Evolutionary conservation across 768 basidiomycete species (phyloP).

Genomic region (Pulveroboletus sp.): DNA sequence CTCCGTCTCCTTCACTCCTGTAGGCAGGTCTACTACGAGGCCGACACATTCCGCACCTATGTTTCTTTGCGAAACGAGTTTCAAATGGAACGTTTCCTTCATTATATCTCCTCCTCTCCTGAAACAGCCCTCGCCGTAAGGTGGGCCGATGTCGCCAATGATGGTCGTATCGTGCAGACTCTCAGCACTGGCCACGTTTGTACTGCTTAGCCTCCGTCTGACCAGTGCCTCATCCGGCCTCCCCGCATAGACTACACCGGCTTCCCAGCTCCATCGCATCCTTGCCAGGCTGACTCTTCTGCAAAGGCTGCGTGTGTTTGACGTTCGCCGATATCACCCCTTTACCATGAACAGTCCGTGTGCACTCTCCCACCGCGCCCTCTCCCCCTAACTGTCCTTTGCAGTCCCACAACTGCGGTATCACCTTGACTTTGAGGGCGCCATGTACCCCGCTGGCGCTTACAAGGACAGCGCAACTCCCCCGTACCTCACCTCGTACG

Average conservation of each 20-base stretch:
- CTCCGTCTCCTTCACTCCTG: slow-evolving; percentile 26
- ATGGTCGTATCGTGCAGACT: slow-evolving; percentile 30
- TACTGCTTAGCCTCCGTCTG: too few species aligned
- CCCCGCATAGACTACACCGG: slow-evolving; percentile 16
- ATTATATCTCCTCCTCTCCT: slow-evolving; percentile 20
- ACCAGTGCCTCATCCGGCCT: too few species aligned
- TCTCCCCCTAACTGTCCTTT: not conserved
- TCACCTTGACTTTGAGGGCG: slow-evolving; percentile 33
- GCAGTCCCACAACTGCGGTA: slow-evolving; percentile 19
- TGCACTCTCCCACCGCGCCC: not conserved
- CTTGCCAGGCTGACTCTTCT: slow-evolving; percentile 28
- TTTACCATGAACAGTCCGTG: slow-evolving; percentile 12
- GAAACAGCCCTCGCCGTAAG: slow-evolving; percentile 21
- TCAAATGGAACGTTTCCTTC: slow-evolving; percentile 28
- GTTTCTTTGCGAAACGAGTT: slow-evolving; percentile 36
- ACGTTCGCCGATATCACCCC: slow-evolving; percentile 23
- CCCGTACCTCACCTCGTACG: slow-evolving; percentile 26
- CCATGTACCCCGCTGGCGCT: slow-evolving; percentile 30
- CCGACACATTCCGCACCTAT: slow-evolving; percentile 26
- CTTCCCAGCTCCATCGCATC: slow-evolving; percentile 30
- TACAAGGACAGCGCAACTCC: not conserved
- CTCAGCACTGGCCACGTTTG: slow-evolving; percentile 17
- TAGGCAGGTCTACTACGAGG: slow-evolving; percentile 31
- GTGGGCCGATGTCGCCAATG: slow-evolving; percentile 38
- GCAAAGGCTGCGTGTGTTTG: slow-evolving; percentile 33